Base-by-base conservation (phyloP, 345 rosid genomes). In the Trapa bicornis region DNA sequence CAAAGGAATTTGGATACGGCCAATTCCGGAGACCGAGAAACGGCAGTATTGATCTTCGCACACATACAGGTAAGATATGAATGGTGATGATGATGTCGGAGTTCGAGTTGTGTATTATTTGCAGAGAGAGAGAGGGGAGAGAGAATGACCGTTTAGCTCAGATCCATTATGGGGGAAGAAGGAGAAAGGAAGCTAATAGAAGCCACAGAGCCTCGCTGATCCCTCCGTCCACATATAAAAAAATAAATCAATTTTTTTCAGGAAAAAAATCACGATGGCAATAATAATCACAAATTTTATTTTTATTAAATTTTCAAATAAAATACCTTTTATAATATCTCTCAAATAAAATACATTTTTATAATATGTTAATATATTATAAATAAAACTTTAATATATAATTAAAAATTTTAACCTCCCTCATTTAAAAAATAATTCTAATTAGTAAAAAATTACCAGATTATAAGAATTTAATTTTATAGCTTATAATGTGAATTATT, bases 201-300 rank as follows among this genome's bases (percentile, higher is more conserved):
- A 67, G 37, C 86, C 89, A 82, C 86, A 82, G 29, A 22, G 36
- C 81, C 76, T 80, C 22, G 67, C 13, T 52, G 75, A 71, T 78
- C 76, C 57, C 80, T 67, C 35, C 81, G 65, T 71, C 84, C 65
- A 68, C 12, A 39, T 13, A 29, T 9, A 48, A 48, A 48, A 47
- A 48, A 16, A 47, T 45, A 4, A 67, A 33, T 32, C 1, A 50
- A 50, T 16, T 41, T 41, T 41, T 41, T 41, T 39, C 29, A 22
- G 29, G 6, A 41, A 41, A 41, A 41, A 41, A 41, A 41, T 41
- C 29, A 22, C 29, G 2, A 41, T 41, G 43, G 43, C 43, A 41
- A 41, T 1, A 41, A 41, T 1, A 8, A 41, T 41, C 43, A 2
- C 7, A 41, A 41, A 8, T 8, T 41, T 8, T 41, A 22, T 22